Evolutionary conservation across 139 green algal genomes (phyloP).

Genomic region (Diplosphaera chodatii): DNA sequence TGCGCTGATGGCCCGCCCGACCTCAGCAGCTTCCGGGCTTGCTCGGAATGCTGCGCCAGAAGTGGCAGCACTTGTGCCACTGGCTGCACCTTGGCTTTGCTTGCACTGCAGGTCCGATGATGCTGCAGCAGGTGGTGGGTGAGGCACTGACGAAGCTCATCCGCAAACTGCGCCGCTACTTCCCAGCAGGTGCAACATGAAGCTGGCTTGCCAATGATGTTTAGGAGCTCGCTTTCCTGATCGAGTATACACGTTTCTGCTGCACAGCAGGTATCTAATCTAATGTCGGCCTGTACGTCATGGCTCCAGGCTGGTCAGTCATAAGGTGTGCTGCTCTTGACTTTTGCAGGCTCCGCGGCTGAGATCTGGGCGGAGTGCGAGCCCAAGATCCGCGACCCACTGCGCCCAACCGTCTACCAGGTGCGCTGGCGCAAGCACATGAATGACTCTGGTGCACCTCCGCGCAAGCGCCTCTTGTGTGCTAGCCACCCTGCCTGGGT

Average conservation of each 20-base stretch:
- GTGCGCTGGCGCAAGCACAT: too few relatives aligned
- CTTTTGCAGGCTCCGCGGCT: constrained; percentile 6
- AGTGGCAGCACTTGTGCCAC: neutral
- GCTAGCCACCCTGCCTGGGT: too few relatives aligned
- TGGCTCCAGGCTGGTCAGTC: neutral
- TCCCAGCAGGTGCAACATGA: constrained; percentile 11
- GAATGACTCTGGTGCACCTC: too few relatives aligned
- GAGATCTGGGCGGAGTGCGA: constrained; percentile 40
- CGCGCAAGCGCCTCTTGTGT: too few relatives aligned
- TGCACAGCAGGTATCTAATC: too few relatives aligned
- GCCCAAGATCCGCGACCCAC: constrained; percentile 12
- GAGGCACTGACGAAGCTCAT: constrained; percentile 28
- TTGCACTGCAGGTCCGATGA: constrained; percentile 23
- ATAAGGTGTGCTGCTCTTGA: neutral
- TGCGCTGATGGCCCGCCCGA: too few relatives aligned
- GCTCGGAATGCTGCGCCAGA: neutral
- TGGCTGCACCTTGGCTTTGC: neutral
- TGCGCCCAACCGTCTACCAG: too few relatives aligned
- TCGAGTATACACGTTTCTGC: too few relatives aligned
- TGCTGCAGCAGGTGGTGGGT: constrained; percentile 29
- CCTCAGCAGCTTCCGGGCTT: neutral
- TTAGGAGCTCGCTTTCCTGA: neutral
- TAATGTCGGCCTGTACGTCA: neutral
- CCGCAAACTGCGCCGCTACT: constrained; percentile 34
- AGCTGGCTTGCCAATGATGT: neutral